These are phyloP conservation scores for Septoria linicola DNA, from an alignment of 2,329 filamentous ascomycete genomes.

Conservation along the genomic window DNA sequence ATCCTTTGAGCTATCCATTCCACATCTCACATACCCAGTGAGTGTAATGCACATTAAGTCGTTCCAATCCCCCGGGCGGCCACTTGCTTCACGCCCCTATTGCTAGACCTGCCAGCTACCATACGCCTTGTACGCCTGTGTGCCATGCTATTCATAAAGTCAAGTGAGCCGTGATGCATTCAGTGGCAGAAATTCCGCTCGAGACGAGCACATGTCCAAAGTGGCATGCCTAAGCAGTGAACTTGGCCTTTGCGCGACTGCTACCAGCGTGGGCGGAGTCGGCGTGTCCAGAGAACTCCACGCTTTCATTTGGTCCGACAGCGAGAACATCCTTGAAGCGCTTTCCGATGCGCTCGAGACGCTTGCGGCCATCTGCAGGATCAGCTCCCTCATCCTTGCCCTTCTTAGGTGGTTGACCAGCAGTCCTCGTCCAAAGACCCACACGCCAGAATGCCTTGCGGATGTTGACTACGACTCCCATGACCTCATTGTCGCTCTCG, in stretches of 20 bases:
- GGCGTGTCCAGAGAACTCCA: slow-evolving; percentile 96
- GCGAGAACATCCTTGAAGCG: slow-evolving; percentile 92
- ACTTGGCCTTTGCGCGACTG: slow-evolving; percentile 94
- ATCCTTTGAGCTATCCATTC: slow-evolving; percentile 23
- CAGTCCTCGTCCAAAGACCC: slow-evolving; percentile 93
- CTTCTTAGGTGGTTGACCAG: slow-evolving; percentile 75
- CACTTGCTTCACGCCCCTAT: slow-evolving; percentile 39
- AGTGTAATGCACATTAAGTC: slow-evolving; percentile 18
- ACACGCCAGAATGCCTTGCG: slow-evolving; percentile 98
- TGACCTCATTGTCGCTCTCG: slow-evolving; percentile 92
- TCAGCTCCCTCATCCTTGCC: slow-evolving; percentile 48
- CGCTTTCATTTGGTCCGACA: slow-evolving; percentile 69
- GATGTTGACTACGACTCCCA: slow-evolving; percentile 99
- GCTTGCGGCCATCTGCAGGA: slow-evolving; percentile 76
- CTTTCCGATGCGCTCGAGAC: slow-evolving; percentile 78
- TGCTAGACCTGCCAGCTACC: slow-evolving; percentile 27
- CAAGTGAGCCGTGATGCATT: slow-evolving; percentile 10
- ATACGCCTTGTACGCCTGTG: slow-evolving; percentile 24
- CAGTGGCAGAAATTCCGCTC: slow-evolving; percentile 10
- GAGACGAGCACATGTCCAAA: slow-evolving; percentile 3
- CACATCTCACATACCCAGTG: slow-evolving; percentile 22
- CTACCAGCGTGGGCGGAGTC: slow-evolving; percentile 91
- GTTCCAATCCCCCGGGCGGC: slow-evolving; percentile 31
- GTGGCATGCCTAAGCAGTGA: slow-evolving; percentile 62
- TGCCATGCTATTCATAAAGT: slow-evolving; percentile 24